A percentile compares a stretch with the other conserved stretches of the same genome.
Conservation (phyloP, 441 rosid species). For the Gossypium schwendimanii region DNA sequence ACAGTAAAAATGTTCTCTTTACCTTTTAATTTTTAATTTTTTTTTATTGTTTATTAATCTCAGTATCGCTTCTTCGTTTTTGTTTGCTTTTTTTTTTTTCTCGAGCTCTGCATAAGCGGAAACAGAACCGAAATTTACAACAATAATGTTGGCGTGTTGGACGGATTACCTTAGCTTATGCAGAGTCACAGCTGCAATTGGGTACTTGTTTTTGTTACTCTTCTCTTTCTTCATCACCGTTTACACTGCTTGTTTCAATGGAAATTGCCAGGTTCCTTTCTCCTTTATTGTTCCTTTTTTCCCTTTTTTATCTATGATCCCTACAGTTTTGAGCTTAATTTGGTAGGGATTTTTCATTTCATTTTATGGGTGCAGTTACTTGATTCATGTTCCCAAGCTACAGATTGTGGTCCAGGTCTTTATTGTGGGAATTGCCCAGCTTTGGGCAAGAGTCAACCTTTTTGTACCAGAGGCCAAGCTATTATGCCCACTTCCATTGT, state of each 20-base stretch:
- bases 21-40: slow-evolving; percentile 10
- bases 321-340: slow-evolving; percentile 21
- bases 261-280: slow-evolving; percentile 38
- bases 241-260: slow-evolving; percentile 49
- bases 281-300: not conserved
- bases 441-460: slow-evolving; percentile 54
- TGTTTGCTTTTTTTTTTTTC: not conserved
- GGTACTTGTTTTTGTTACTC: slow-evolving; percentile 23
- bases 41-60: too few species aligned
- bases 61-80: not conserved
- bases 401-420: slow-evolving; percentile 69
- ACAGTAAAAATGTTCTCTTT: slow-evolving; percentile 24
- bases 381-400: slow-evolving; percentile 51
- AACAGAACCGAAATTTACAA: not conserved
- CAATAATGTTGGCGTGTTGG: slow-evolving; percentile 49
- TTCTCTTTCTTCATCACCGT: slow-evolving; percentile 25
- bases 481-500: slow-evolving; percentile 63
- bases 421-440: slow-evolving; percentile 84
- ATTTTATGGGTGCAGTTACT: slow-evolving; percentile 34
- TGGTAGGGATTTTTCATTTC: not conserved
- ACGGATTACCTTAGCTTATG: slow-evolving; percentile 35
- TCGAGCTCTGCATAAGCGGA: slow-evolving; percentile 44
- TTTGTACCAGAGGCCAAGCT: slow-evolving; percentile 84
- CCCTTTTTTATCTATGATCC: slow-evolving; percentile 25
- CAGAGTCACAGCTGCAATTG: slow-evolving; percentile 40